phyloP scores from a whole-genome alignment of 129 eudicot genomes.

The Chrysanthemum seticuspe region DNA sequence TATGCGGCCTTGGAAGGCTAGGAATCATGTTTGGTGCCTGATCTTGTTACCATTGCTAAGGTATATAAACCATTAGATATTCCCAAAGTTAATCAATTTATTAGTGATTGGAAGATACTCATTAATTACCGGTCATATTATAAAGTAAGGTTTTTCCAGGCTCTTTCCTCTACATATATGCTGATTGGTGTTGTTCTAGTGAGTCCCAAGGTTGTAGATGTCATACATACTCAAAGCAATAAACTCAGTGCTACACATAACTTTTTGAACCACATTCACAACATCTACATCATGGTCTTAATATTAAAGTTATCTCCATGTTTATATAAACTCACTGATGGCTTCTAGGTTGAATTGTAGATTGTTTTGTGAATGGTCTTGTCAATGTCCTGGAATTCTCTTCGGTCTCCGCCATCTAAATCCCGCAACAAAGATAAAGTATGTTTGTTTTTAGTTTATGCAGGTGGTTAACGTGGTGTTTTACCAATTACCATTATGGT shows the following conservation, averaged over 20 bases:
- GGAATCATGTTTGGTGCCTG: conserved; percentile 56
- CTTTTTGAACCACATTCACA: background rate
- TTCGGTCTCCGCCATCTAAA: no score
- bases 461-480: no score
- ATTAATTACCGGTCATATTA: no score
- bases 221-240: conserved; percentile 82
- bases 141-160: conserved; percentile 38
- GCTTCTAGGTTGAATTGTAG: no score
- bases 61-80: conserved; percentile 29
- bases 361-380: no score
- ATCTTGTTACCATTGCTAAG: conserved; percentile 27
- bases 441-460: no score
- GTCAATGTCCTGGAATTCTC: no score
- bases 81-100: no score
- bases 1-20: conserved; percentile 61
- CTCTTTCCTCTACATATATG: conserved; percentile 90
- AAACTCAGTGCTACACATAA: conserved; percentile 57
- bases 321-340: background rate
- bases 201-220: conserved; percentile 73
- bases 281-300: conserved; percentile 2
- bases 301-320: conserved; percentile 1
- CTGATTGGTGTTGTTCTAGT: conserved; percentile 94
- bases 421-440: no score
- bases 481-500: no score
- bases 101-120: no score